Conservation (phyloP, 2,329 filamentous ascomycete genomes). For the Purpureocillium takamizusanense region DNA sequence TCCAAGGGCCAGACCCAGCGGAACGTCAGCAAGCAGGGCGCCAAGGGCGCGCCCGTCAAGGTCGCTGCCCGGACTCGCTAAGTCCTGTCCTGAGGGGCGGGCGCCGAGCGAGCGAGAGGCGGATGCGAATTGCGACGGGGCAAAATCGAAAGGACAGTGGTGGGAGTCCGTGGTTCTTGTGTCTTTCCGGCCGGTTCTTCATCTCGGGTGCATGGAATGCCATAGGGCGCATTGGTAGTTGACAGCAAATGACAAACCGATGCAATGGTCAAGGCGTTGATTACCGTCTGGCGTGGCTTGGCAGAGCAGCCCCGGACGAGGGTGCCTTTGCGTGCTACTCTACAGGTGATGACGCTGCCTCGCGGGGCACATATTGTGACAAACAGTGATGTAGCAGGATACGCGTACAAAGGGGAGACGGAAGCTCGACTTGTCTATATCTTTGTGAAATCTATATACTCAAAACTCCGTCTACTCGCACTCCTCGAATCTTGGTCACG, state of each 20-base stretch:
- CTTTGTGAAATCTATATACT: no score
- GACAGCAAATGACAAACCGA: conserved; percentile 21
- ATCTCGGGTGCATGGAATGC: conserved; percentile 32
- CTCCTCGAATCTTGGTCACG: not conserved
- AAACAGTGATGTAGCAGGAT: no score
- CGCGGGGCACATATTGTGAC: no score
- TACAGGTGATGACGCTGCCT: no score
- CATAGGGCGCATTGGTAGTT: conserved; percentile 34
- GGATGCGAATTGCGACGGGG: conserved; percentile 6
- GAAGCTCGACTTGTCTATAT: no score
- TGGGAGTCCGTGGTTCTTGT: conserved; percentile 32
- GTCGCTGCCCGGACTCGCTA: conserved; percentile 77
- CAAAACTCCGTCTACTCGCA: no score
- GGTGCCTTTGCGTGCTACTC: no score
- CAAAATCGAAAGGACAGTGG: conserved; percentile 17
- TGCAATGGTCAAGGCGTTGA: conserved; percentile 2
- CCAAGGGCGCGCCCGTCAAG: conserved; percentile 84
- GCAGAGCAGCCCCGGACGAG: no score
- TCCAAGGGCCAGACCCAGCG: conserved; percentile 70
- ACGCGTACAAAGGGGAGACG: no score
- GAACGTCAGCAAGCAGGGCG: conserved; percentile 93
- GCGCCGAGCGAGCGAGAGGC: conserved; percentile 2
- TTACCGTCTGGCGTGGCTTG: no score
- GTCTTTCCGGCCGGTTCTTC: conserved; percentile 33
- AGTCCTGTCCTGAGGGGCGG: conserved; percentile 7